Base-by-base conservation (phyloP, 2,329 filamentous ascomycete species). In the Penicillium sp. region DNA sequence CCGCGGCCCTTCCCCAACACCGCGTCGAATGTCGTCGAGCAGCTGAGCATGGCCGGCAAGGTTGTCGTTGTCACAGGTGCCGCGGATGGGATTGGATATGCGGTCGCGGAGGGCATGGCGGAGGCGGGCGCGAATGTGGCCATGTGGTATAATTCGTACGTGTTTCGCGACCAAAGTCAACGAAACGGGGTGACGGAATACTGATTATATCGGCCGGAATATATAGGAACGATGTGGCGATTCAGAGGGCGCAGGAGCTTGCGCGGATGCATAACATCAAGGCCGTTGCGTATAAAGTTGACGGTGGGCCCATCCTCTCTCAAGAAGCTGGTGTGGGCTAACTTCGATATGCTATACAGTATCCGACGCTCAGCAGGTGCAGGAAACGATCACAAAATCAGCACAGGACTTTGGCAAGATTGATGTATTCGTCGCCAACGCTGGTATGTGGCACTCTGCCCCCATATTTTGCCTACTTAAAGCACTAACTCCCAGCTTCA, bases 41-140 rank as follows among this genome's bases (percentile, higher is more conserved):
- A 84, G 54, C 74, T 84, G 51, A 71, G 69, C 15, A 70, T 84
- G 67, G 73, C 67, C 5, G 80, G 75, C 8, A 82, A 58, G 56
- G 69, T 72, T 1, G 76, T 78, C 0, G 75, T 79, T n/a, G 71
- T 84, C 1, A 83, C 74, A 0, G 82, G 82, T 5, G 81, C 81
- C 0, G 76, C 79, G 0, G 81, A 82, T 46, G 82, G 82, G 0
- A 78, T 84, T 46, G 82, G 82, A 0, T 70, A 74, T 48, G 75
- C 82, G 0, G 80, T 82, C 4, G 74, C 79, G 0, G 78, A 84
- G 59, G 79, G 76, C 1, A 79, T 82, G 71, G 81, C 81, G 1
- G 82, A 84, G 58, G 81, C 81, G 0, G 75, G 75, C 0, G 81
- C 73, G 0, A 54, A 78, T 49, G 77, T 84, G 23, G 82, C 74